A percentile compares a stretch with the other conserved stretches of the same genome.
phyloP scores from a whole-genome alignment of 2,329 filamentous ascomycete species.

The Diplodia sapinea region DNA sequence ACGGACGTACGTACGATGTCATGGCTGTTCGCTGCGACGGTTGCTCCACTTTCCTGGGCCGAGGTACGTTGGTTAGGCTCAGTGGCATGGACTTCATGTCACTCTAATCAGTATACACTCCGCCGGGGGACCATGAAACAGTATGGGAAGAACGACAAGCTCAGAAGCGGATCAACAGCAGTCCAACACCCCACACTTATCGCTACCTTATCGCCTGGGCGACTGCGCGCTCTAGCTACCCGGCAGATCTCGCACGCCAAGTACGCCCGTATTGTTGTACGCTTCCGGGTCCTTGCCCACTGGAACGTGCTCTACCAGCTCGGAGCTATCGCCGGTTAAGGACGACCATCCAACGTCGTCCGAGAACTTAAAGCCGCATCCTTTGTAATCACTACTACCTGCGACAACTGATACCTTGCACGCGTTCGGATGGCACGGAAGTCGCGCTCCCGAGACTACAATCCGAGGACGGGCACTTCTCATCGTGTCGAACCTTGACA shows the following conservation, averaged over 20 bases:
- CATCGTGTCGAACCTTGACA: too few relatives aligned
- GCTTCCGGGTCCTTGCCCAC: constrained; percentile 5
- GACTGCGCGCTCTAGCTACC: neutral
- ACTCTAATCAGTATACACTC: neutral
- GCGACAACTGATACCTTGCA: neutral
- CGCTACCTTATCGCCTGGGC: neutral
- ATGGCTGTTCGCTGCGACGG: constrained; percentile 1
- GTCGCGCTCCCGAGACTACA: neutral
- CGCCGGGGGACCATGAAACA: neutral
- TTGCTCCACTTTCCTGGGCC: constrained; percentile 22
- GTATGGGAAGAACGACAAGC: neutral
- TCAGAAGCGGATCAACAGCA: too few relatives aligned
- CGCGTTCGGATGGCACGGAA: neutral
- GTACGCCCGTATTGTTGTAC: constrained; percentile 6
- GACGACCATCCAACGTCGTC: neutral
- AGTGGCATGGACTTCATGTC: neutral
- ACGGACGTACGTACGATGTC: constrained; percentile 27
- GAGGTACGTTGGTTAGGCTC: neutral
- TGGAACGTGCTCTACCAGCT: neutral
- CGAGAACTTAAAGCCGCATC: neutral
- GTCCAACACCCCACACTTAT: neutral
- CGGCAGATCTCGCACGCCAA: neutral
- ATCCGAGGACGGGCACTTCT: too few relatives aligned
- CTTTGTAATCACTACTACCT: constrained; percentile 1
- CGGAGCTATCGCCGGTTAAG: constrained; percentile 13